phyloP scores from a whole-genome alignment of 805 yeast species.

The Suhomyces sp. region DNA sequence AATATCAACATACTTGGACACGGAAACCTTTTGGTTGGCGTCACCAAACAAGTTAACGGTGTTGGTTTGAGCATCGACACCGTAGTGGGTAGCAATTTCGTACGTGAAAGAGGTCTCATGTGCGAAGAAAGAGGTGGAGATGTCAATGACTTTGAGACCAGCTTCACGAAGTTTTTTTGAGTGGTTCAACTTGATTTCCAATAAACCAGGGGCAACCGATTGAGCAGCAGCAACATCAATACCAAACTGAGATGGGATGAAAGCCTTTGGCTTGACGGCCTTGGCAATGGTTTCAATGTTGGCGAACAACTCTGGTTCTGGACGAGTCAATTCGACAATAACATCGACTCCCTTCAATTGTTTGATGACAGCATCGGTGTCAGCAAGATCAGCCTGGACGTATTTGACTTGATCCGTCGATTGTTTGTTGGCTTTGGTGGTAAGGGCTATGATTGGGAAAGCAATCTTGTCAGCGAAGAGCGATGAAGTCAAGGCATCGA shows the following conservation, averaged over 20 bases:
- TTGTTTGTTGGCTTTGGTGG: slow-evolving; percentile 33
- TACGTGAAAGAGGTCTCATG: slow-evolving; percentile 33
- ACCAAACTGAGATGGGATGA: slow-evolving; percentile 65
- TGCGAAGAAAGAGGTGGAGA: slow-evolving; percentile 42
- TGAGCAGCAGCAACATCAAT: slow-evolving; percentile 34
- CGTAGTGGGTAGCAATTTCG: slow-evolving; percentile 33
- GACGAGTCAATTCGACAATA: slow-evolving; percentile 44
- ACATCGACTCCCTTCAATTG: slow-evolving; percentile 51
- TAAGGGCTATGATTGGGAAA: slow-evolving; percentile 51
- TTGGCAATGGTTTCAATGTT: slow-evolving; percentile 40
- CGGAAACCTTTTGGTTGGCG: slow-evolving; percentile 33
- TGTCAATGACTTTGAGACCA: slow-evolving; percentile 44
- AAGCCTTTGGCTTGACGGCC: slow-evolving; percentile 47
- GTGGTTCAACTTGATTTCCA: slow-evolving; percentile 34
- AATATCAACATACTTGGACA: slow-evolving; percentile 29
- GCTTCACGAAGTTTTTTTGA: slow-evolving; percentile 18
- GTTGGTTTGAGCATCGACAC: slow-evolving; percentile 35
- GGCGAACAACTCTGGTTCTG: slow-evolving; percentile 30
- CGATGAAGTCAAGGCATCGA: slow-evolving; percentile 46
- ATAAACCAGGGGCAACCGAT: slow-evolving; percentile 34
- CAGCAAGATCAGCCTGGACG: slow-evolving; percentile 30
- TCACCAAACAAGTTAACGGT: slow-evolving; percentile 41
- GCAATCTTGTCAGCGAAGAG: slow-evolving; percentile 40
- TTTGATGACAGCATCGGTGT: slow-evolving; percentile 27
- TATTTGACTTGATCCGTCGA: slow-evolving; percentile 40